Percentiles rank a stretch among this genome's conserved stretches.
Conservation (phyloP, 2,329 filamentous ascomycete genomes). For the Aureobasidium zeae region DNA sequence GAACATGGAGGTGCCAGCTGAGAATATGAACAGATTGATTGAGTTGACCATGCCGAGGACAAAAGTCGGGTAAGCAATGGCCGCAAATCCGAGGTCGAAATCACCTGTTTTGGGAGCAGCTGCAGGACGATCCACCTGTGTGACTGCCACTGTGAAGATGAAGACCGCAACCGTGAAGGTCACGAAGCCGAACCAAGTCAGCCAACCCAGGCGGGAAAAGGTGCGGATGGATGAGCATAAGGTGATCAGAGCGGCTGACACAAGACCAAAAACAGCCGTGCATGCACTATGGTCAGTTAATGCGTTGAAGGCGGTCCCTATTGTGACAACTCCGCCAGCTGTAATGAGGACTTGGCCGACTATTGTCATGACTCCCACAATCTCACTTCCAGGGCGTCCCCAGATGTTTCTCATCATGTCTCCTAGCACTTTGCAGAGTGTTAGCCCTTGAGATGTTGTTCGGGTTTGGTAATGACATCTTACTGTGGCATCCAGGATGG, state of each 20-base stretch:
- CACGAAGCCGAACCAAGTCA: constrained; percentile 52
- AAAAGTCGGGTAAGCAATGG: constrained; percentile 49
- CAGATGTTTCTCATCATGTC: constrained; percentile 52
- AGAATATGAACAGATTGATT: constrained; percentile 51
- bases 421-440: too few species aligned
- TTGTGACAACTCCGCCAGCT: constrained; percentile 50
- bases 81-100: constrained; percentile 51
- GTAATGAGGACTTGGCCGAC: constrained; percentile 49
- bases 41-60: constrained; percentile 49
- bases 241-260: constrained; percentile 45
- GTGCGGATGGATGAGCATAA: constrained; percentile 50
- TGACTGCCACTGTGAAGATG: constrained; percentile 44
- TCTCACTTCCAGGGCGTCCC: constrained; percentile 42
- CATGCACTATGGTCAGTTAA: constrained; percentile 50
- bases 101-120: constrained; percentile 50
- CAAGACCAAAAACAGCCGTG: constrained; percentile 48
- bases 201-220: constrained; percentile 52
- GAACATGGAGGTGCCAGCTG: constrained; percentile 51
- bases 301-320: constrained; percentile 51
- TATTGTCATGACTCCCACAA: constrained; percentile 48
- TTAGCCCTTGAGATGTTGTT: too few species aligned
- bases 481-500: constrained; percentile 44
- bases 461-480: too few species aligned
- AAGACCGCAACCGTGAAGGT: constrained; percentile 46
- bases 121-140: constrained; percentile 48